Conservation (phyloP, 495 filamentous ascomycete genomes). For the Thozetella sp. region DNA sequence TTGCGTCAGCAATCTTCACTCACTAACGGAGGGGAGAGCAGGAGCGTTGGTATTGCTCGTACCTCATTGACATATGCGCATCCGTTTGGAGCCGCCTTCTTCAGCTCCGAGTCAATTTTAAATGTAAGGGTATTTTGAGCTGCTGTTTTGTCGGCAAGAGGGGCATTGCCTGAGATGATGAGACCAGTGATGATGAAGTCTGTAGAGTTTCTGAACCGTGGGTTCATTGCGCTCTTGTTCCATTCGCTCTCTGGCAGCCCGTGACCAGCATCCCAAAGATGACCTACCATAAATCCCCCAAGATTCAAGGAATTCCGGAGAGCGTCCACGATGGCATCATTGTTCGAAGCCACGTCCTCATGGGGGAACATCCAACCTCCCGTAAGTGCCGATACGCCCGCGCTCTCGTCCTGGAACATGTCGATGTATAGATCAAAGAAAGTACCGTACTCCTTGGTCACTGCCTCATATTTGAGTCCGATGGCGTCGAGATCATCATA, state of each 20-base stretch:
- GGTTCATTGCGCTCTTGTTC: constrained; percentile 36
- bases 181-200: constrained; percentile 50
- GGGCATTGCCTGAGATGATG: constrained; percentile 26
- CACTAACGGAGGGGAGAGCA: too few species aligned
- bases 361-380: constrained; percentile 47
- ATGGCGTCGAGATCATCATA: constrained; percentile 39
- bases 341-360: constrained; percentile 39
- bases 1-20: too few species aligned
- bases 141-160: constrained; percentile 33
- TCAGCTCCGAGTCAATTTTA: constrained; percentile 44
- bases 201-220: constrained; percentile 42
- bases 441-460: constrained; percentile 32
- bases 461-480: constrained; percentile 32
- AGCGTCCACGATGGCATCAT: constrained; percentile 37
- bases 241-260: constrained; percentile 27
- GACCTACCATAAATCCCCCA: constrained; percentile 44
- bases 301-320: constrained; percentile 35
- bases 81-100: constrained; percentile 39
- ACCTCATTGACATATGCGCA: constrained; percentile 47
- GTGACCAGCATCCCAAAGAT: constrained; percentile 49
- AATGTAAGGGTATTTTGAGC: constrained; percentile 39
- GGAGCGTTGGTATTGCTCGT: neutral
- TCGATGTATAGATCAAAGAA: constrained; percentile 48
- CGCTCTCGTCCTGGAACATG: constrained; percentile 46
- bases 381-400: constrained; percentile 41